These are phyloP conservation scores for Colletotrichum sp. DNA, from an alignment of 2,329 filamentous ascomycete genomes.

Conservation along the genomic window DNA sequence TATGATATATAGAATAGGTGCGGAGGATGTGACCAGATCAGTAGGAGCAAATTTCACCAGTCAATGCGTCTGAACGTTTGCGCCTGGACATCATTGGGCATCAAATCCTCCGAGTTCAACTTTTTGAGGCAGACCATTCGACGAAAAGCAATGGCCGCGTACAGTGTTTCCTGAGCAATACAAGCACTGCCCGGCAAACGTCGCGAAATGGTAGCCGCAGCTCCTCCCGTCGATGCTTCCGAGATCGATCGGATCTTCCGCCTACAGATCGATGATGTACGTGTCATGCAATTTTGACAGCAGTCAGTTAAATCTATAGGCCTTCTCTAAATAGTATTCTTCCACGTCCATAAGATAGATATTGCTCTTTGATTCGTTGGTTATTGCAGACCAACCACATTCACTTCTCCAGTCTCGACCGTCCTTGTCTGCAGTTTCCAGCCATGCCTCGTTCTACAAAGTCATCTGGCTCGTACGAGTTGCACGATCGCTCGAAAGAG, in stretches of 20 bases:
- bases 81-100: not conserved
- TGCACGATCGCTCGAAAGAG: not conserved
- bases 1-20: no score
- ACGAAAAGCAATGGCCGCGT: not conserved
- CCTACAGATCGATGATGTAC: not conserved
- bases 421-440: not conserved
- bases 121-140: not conserved
- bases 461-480: not conserved
- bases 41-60: no score
- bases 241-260: not conserved
- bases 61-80: not conserved
- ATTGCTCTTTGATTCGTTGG: not conserved
- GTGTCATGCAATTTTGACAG: not conserved
- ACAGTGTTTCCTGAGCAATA: not conserved
- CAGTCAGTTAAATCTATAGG: not conserved
- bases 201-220: not conserved
- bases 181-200: not conserved
- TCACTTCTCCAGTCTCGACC: not conserved
- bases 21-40: no score
- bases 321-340: not conserved
- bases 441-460: not conserved
- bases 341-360: not conserved
- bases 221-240: not conserved
- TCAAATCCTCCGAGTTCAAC: not conserved
- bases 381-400: not conserved